Evolutionary conservation across 129 eudicot species (phyloP), one percentile per base, ranked within the genome.

Genomic region (Solidago caesia): DNA sequence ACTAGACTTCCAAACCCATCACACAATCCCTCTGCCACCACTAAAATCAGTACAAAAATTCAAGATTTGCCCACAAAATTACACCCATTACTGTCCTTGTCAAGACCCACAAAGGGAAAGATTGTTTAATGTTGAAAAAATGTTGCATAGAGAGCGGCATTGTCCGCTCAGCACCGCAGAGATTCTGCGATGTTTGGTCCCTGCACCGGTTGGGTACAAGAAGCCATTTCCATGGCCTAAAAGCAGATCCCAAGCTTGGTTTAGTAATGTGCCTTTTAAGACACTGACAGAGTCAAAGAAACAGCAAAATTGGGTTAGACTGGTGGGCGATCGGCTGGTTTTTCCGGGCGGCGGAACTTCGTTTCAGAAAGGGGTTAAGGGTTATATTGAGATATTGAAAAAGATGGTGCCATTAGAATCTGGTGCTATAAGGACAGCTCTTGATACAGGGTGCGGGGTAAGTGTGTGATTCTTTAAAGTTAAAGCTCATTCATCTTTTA

Each of bases 391-490:
- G 4, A 6, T 53, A 7, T 47, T 85, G 76, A 74, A 78, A 62
- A 68, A 68, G 79, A 62, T 85, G 56, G 78, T 85, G 78, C 89
- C 86, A 7, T 12, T 85, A 26, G 59, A 85, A 69, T 78, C 84
- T 52, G 85, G 86, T 13, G 47, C 29, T 56, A 64, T 85, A 47
- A 70, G 86, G 78, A 85, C 85, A 49, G 83, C 43, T 33, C 79
- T 85, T 51, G 89, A 85, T 75, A 74, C 84, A 39, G 89, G 89
- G 27, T 85, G 89, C 77, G 89, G 89, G 81, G 89, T 85, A 78
- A 81, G 83, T 81, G 12, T 25, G 12, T 25, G 78, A 44, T 45
- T 79, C 69, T 72, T 65, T 57, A 78, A 62, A 48, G 6, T 57
- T 42, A 62, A 39, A 70, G 29, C 64, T 63, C 6, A 13, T 52